phyloP scores from a whole-genome alignment of 768 basidiomycete species.

The Galerina marginata region DNA sequence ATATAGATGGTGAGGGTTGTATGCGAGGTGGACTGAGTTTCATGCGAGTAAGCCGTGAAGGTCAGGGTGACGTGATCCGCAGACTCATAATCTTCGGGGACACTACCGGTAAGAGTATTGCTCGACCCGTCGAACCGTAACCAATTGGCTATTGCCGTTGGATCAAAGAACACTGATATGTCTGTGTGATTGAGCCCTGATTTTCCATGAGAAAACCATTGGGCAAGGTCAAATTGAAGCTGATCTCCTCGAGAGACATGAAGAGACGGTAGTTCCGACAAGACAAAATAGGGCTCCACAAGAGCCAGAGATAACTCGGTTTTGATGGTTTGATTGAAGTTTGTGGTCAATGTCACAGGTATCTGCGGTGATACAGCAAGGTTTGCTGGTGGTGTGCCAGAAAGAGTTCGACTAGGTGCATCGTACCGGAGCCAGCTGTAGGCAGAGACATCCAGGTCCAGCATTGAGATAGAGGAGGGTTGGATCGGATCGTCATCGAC shows the following conservation, averaged over 20 bases:
- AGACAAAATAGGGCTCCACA: slow-evolving; percentile 75
- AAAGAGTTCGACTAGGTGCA: slow-evolving; percentile 54
- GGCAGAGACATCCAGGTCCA: slow-evolving; percentile 64
- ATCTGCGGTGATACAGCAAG: slow-evolving; percentile 44
- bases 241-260: slow-evolving; percentile 54
- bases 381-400: slow-evolving; percentile 62
- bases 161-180: slow-evolving; percentile 61
- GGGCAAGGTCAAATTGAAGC: slow-evolving; percentile 58
- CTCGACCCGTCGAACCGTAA: slow-evolving; percentile 54
- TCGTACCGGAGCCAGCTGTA: slow-evolving; percentile 73
- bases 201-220: slow-evolving; percentile 60
- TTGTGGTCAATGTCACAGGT: slow-evolving; percentile 65
- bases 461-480: slow-evolving; percentile 56
- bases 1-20: slow-evolving; percentile 59
- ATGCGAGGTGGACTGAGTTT: slow-evolving; percentile 76
- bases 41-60: slow-evolving; percentile 70
- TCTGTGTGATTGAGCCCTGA: slow-evolving; percentile 45
- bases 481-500: slow-evolving; percentile 67
- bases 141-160: slow-evolving; percentile 51
- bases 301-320: slow-evolving; percentile 70
- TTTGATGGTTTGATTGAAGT: slow-evolving; percentile 69
- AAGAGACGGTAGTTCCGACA: slow-evolving; percentile 60
- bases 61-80: slow-evolving; percentile 51
- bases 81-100: slow-evolving; percentile 51
- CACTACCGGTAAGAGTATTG: slow-evolving; percentile 56